Conservation (phyloP, 139 green algal genomes). For the Tetradesmus obliquus region DNA sequence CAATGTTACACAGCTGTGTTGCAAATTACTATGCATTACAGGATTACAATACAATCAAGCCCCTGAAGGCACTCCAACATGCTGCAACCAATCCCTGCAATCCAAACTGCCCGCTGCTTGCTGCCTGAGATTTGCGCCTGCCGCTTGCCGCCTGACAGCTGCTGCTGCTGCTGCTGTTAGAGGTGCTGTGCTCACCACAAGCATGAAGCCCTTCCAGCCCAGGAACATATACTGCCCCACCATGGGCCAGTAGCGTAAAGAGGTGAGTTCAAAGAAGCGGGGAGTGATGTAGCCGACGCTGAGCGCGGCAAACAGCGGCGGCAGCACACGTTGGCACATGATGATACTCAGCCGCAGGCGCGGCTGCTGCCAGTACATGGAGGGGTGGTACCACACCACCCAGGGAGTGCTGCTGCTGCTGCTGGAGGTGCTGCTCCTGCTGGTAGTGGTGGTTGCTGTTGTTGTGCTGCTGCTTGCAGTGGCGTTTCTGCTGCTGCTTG, state of each 20-base stretch:
- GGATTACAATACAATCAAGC: too few relatives aligned
- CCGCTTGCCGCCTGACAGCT: background rate
- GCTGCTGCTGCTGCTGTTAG: background rate
- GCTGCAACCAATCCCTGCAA: background rate
- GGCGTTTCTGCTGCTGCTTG: background rate
- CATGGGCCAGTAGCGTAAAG: constrained; percentile 15
- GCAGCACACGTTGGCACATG: constrained; percentile 14
- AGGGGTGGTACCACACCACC: background rate
- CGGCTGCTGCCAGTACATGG: constrained; percentile 21
- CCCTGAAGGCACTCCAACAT: too few relatives aligned
- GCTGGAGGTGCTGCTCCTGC: background rate
- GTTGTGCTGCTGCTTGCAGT: background rate
- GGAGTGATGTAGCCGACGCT: background rate
- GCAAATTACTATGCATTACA: background rate
- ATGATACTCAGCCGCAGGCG: background rate
- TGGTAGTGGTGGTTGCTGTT: background rate
- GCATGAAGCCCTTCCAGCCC: constrained; percentile 28
- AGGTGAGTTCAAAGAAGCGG: constrained; percentile 1
- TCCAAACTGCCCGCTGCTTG: background rate
- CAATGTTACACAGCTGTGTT: too few relatives aligned
- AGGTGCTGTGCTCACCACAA: constrained; percentile 1
- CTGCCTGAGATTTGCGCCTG: too few relatives aligned
- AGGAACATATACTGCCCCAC: constrained; percentile 2
- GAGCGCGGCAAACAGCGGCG: background rate
- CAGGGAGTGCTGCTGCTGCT: background rate